Evolutionary conservation across 2,329 filamentous ascomycete species (phyloP).

Genomic region (Aspergillus candidus): DNA sequence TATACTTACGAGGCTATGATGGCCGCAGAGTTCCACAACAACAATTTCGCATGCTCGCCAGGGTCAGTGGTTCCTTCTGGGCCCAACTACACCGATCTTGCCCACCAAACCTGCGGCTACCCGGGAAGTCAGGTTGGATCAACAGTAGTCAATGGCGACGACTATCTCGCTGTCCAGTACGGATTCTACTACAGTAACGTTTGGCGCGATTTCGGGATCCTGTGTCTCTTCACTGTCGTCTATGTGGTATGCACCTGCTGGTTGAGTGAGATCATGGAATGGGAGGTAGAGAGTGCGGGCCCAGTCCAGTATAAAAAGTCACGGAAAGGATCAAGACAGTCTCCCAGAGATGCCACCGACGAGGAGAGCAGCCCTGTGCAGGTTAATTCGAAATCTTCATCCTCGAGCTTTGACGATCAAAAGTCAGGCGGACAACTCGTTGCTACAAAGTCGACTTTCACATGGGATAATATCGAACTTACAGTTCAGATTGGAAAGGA

Average conservation of each 20-base stretch:
- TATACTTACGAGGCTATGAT: constrained; percentile 61
- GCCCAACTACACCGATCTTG: constrained; percentile 43
- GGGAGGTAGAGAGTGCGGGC: constrained; percentile 54
- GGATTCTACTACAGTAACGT: constrained; percentile 48
- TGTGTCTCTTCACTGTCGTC: constrained; percentile 64
- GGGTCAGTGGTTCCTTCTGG: constrained; percentile 53
- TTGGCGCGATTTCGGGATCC: constrained; percentile 67
- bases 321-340: constrained; percentile 26
- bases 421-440: constrained; percentile 32
- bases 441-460: constrained; percentile 57
- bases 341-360: constrained; percentile 11
- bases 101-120: constrained; percentile 53
- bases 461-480: constrained; percentile 61
- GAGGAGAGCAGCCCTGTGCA: constrained; percentile 25
- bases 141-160: constrained; percentile 45
- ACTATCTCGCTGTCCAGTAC: constrained; percentile 49
- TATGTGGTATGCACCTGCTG: constrained; percentile 64
- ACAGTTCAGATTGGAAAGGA: constrained; percentile 58
- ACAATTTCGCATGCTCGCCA: constrained; percentile 50
- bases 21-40: constrained; percentile 54
- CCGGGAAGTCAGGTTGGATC: constrained; percentile 48
- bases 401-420: constrained; percentile 16
- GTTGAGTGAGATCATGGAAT: constrained; percentile 60
- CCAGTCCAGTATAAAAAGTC: constrained; percentile 61
- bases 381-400: constrained; percentile 12